Base-by-base conservation (phyloP, 2,329 filamentous ascomycete species). In the Aspergillus uvarum region DNA sequence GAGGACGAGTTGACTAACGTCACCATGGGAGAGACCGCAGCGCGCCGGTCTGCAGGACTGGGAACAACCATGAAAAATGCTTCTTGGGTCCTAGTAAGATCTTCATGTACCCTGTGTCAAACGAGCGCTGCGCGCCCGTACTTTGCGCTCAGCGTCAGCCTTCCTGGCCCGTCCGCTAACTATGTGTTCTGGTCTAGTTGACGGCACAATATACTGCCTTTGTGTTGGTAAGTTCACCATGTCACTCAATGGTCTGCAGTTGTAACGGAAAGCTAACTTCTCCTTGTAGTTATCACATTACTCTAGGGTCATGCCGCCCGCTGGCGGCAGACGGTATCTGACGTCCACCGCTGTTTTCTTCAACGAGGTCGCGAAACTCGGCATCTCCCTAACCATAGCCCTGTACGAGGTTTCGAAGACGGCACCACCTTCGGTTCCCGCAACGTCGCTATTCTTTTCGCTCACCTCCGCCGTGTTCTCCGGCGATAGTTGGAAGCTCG, bases 261-360 rank as follows among this genome's bases (percentile, higher is more conserved):
- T 8, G 14, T 53, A 32, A 21, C n/a, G 48, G 54, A 44, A 56
- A 24, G 47, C 38, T 16, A 29, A 22, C 61, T 12, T n/a, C 26
- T 16, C 38, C 50, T 47, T 14, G 32, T 71, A 94, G 91, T 84
- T 97, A 58, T 90, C 96, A 83, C 94, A 97, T 79, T 96, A 98
- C 77, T 96, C 93, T 31, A 87, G 93, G 65, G 87, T 96, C 62
- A 97, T 97, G 93, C 90, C 92, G n/a, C 83, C 88, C 10, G 82
- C 85, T 10, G 87, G 89, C 73, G 91, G 92, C 66, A 91, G 93
- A 72, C 89, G 93, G 73, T 98, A 97, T 77, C 91, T 95, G 68
- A 89, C 94, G 44, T 97, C 93, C 47, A 98, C 95, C 10, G 93
- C 94, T 48, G 91, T 99, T 57, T 91, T 98, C 74, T 83, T 98